Evolutionary conservation across 306 rosid genomes (phyloP), one percentile per base, ranked within the genome.

Genomic region (Boehmeria nivea): DNA sequence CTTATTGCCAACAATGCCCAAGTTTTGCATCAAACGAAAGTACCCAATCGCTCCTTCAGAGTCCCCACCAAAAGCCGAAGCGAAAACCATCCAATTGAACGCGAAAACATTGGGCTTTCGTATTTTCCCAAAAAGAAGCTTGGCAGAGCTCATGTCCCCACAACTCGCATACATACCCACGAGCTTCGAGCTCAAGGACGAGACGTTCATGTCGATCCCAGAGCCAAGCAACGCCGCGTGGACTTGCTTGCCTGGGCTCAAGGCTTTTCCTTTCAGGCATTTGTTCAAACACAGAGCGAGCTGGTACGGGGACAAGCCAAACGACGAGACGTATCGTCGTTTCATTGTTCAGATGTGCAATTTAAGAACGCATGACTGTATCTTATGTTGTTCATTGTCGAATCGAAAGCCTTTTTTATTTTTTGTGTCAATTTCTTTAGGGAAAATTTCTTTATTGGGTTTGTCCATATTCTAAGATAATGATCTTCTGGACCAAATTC

Each of bases 81-180:
- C 69, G 40, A 76, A 47, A 45, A 69, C 43, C 83, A 84, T 65
- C 86, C 88, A 85, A 43, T 85, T 85, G 34, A 78, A 78, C 2
- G 88, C 79, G 51, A 85, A 85, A 23, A 78, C 88, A 64, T 81
- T 81, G 6, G 94, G 88, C 22, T 58, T 52, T 45, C 51, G 47
- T 31, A 67, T 58, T 51, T 60, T 43, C 1, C 31, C 59, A 25
- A 78, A 51, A 70, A 73, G 59, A 27, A 55, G 27, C 23, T 34
- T 59, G 2, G 88, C 81, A 8, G 79, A 74, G 39, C 64, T 69
- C 21, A 78, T 13, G 8, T 78, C 80, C 9, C 77, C 67, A 55
- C 78, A 84, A 43, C 94, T 49, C 16, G 83, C 83, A 50, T 84
- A 84, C 81, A 81, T 65, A 23, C 86, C 88, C 24, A 81, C 78